Evolutionary conservation across 2,329 filamentous ascomycete species (phyloP), one percentile per base, ranked within the genome.

Genomic region (Calonectria honghensis): DNA sequence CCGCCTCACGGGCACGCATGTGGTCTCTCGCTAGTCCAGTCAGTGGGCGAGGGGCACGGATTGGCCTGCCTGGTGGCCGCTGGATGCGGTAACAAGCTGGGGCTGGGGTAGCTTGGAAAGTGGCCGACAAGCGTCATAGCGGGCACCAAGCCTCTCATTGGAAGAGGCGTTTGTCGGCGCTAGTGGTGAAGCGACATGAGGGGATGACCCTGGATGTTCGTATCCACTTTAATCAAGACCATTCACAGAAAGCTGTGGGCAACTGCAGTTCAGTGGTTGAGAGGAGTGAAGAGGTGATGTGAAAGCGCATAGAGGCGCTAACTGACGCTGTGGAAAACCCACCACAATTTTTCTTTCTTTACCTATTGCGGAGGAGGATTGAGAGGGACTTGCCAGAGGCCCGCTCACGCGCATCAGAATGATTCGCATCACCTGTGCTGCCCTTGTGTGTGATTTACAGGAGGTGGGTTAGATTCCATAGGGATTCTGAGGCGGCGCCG

Each of bases 61-160:
- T 73, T 29, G 68, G 50, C 37, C 57, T 73, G 76, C 37, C 39
- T 63, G 57, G 45, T 24, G 35, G 24, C 57, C 20, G 76, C 73
- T 78, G 78, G 75, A 71, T 76, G 54, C 54, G 78, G 78, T 31
- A 77, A 79, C 70, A 50, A 77, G 73, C 72, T 77, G 76, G 48
- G 68, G 67, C 67, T 54, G 70, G 74, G 65, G 61, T 52, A 73
- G 59, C 75, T 73, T 67, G 69, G 48, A 57, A 39, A 52, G 69
- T 69, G 39, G n/a, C 13, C 32, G 50, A 32, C 63, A 50, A 41
- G 39, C 70, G 54, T 73, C 72, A 72, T 64, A 65, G 68, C 68
- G 73, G 71, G 41, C 52, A 54, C 69, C 50, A 57, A 20, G 50
- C 67, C 59, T 71, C 66, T 80, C 74, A 80, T 80, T 80, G 79